Percentiles rank a stretch among this genome's conserved stretches.
Evolutionary conservation across 306 rosid species (phyloP).

Genomic region (Malus sylvestris): DNA sequence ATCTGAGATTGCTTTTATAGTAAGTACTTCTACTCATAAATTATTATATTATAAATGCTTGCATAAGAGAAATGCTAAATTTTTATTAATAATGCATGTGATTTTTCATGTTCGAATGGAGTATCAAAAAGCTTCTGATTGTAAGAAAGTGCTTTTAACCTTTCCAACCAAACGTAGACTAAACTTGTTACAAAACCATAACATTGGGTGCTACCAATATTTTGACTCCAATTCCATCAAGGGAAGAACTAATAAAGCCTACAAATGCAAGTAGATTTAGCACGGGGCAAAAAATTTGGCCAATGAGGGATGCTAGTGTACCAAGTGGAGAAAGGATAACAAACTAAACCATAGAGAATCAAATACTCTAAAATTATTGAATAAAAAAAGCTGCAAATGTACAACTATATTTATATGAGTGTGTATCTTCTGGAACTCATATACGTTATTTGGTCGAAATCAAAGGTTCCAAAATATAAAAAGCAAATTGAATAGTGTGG

Average conservation of each 20-base stretch:
- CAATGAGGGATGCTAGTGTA: not conserved
- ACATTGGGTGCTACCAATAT: not conserved
- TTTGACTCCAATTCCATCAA: not conserved
- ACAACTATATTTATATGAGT: not conserved
- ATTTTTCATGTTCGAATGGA: too few species aligned
- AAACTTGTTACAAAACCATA: too few species aligned
- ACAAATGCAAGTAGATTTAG: not conserved
- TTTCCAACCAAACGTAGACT: too few species aligned
- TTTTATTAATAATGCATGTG: not conserved
- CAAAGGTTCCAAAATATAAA: too few species aligned
- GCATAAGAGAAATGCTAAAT: too few species aligned
- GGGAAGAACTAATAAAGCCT: not conserved
- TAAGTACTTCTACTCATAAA: not conserved
- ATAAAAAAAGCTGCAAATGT: not conserved
- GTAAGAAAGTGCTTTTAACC: too few species aligned
- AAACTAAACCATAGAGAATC: constrained; percentile 6
- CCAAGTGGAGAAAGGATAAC: not conserved
- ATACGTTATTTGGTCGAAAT: not conserved
- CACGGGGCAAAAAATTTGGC: not conserved
- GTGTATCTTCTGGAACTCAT: not conserved
- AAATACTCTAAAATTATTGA: constrained; percentile 4
- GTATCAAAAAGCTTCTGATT: too few species aligned
- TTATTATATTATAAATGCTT: too few species aligned
- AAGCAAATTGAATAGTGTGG: too few species aligned
- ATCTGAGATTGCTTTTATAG: not conserved